A percentile compares a stretch with the other conserved stretches of the same genome.
phyloP scores from a whole-genome alignment of 768 basidiomycete genomes.

The Rhizopogon rudus region DNA sequence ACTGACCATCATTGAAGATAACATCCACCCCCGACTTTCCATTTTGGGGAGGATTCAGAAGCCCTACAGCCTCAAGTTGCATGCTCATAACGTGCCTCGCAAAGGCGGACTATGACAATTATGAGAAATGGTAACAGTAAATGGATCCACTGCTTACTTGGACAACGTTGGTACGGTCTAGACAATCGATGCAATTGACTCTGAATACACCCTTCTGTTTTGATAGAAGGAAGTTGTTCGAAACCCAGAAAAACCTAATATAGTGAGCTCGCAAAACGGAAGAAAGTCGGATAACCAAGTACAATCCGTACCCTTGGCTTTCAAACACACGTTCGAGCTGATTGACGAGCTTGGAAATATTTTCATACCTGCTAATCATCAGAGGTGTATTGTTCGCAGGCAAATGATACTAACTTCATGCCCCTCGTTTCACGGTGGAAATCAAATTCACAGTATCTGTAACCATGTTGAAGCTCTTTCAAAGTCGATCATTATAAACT shows the following conservation, averaged over 20 bases:
- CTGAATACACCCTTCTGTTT: constrained; percentile 85
- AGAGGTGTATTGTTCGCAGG: constrained; percentile 1
- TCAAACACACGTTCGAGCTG: constrained; percentile 73
- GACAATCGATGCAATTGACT: constrained; percentile 92
- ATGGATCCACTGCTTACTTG: constrained; percentile 43
- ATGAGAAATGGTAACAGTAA: constrained; percentile 4
- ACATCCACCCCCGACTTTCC: constrained; percentile 61
- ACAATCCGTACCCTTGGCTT: constrained; percentile 59
- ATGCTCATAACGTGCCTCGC: constrained; percentile 76
- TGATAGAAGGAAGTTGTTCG: constrained; percentile 62
- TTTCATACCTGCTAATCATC: constrained; percentile 64
- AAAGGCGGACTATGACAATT: constrained; percentile 70
- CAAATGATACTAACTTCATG: constrained; percentile 65
- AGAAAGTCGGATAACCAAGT: background rate
- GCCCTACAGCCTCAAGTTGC: constrained; percentile 69
- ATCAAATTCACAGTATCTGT: constrained; percentile 80
- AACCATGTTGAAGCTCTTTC: background rate
- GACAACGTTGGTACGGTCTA: constrained; percentile 94
- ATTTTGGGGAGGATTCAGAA: constrained; percentile 49
- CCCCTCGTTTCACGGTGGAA: constrained; percentile 93
- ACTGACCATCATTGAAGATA: constrained; percentile 73
- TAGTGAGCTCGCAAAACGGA: constrained; percentile 1
- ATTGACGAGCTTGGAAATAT: constrained; percentile 73
- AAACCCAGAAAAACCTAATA: constrained; percentile 77
- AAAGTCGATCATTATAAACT: constrained; percentile 13